Percentiles rank a stretch among this genome's conserved stretches.
Evolutionary conservation across 192 early-diverging fungal species (phyloP).

Genomic region (Mortierella claussenii): DNA sequence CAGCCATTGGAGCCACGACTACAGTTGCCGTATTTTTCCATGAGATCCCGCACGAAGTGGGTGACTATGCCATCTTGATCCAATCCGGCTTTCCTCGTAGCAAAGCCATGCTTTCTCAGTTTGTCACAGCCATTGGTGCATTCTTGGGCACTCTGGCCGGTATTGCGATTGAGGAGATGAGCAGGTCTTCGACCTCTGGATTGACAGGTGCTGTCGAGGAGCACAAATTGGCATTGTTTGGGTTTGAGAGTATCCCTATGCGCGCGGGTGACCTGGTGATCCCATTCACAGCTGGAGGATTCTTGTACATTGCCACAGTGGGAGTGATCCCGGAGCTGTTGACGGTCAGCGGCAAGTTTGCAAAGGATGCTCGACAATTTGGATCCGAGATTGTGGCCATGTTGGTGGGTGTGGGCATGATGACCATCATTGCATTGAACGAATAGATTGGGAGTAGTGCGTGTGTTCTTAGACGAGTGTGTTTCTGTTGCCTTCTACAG

Average conservation of each 20-base stretch:
- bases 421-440: conserved; percentile 80
- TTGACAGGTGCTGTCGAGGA: not conserved
- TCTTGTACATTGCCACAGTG: conserved; percentile 88
- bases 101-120: conserved; percentile 81
- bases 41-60: conserved; percentile 91
- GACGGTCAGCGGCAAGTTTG: conserved; percentile 67
- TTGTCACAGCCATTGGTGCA: conserved; percentile 83
- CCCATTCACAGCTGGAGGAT: conserved; percentile 89
- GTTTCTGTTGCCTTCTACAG: no score
- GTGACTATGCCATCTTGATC: conserved; percentile 89
- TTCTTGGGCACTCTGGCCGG: conserved; percentile 82
- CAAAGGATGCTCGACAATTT: conserved; percentile 62
- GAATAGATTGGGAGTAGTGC: conserved; percentile 47
- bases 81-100: conserved; percentile 82
- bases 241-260: conserved; percentile 68
- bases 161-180: conserved; percentile 79
- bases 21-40: conserved; percentile 89
- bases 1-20: conserved; percentile 84
- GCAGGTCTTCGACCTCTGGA: conserved; percentile 21
- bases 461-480: not conserved
- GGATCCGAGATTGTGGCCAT: conserved; percentile 73
- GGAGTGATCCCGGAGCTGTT: conserved; percentile 87
- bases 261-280: conserved; percentile 83
- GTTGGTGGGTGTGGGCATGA: conserved; percentile 79
- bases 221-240: conserved; percentile 31